Evolutionary conservation across 441 rosid species (phyloP), one percentile per base, ranked within the genome.

Genomic region (Jatropha podagrica): DNA sequence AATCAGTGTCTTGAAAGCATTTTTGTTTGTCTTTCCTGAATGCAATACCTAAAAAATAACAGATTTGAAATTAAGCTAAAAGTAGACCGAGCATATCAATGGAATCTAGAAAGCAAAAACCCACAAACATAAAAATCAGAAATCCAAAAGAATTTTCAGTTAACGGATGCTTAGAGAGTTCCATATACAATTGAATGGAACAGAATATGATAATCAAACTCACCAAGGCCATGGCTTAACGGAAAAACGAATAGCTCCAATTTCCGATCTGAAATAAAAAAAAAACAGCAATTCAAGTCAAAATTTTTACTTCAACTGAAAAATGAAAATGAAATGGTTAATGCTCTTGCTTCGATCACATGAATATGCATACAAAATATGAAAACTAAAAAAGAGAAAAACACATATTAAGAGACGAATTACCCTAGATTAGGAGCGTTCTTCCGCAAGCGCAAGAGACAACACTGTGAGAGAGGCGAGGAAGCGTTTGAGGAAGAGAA

Each of bases 171-270:
- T 40, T 32, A 32, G 1, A 32, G 32, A 32, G 32, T 32, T 32
- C 32, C 0, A 10, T 0, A 61, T 10, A 3, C 15, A 42, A 42
- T 61, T 27, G 61, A 42, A 23, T 0, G 15, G 18, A 37, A 13
- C 65, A 46, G 9, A 32, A 58, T 0, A 3, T 12, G 18, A 26
- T 44, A 41, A 60, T 23, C 64, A 32, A 63, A 69, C 91, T 85
- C 83, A 90, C 95, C 85, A 88, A 78, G 78, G 88, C 86, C 95
- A 90, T 90, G 79, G 86, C 88, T 85, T 75, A 44, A 77, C 79
- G 81, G 82, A 72, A 71, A 73, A 69, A 67, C 65, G 26, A 17
- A 67, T 44, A 69, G 75, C 83, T 80, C 80, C 65, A 70, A 74
- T 63, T 77, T 82, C 80, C 81, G 89, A 88, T 83, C 94, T 90